Conservation (phyloP, 345 rosid genomes). For the Ceriops tagal region DNA sequence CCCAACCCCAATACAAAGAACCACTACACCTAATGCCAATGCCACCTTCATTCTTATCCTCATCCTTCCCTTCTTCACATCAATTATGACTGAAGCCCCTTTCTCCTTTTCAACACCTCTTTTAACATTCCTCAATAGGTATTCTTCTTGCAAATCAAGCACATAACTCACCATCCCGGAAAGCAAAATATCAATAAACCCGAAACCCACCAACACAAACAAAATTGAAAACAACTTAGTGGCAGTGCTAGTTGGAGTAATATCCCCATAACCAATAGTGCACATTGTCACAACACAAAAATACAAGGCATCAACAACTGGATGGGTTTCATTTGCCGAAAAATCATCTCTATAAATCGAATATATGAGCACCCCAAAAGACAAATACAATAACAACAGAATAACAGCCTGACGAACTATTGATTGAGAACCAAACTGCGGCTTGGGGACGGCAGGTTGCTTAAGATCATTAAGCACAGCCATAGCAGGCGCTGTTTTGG, state of each 20-base stretch:
- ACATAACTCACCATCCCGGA: constrained; percentile 79
- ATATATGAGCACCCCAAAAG: constrained; percentile 67
- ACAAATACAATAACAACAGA: constrained; percentile 53
- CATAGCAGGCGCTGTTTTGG: constrained; percentile 84
- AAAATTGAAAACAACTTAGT: constrained; percentile 80
- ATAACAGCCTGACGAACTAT: constrained; percentile 54
- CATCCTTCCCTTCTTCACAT: constrained; percentile 91
- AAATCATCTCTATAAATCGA: constrained; percentile 54
- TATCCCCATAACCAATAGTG: constrained; percentile 93
- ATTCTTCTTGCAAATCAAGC: constrained; percentile 84
- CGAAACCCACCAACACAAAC: constrained; percentile 88
- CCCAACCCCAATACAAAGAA: constrained; percentile 79
- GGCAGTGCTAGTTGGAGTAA: constrained; percentile 49
- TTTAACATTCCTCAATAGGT: constrained; percentile 59
- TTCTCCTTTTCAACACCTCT: constrained; percentile 35
- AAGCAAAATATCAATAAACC: constrained; percentile 69
- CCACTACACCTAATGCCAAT: constrained; percentile 80
- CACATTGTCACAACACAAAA: constrained; percentile 95
- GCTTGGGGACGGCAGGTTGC: constrained; percentile 34
- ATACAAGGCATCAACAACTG: constrained; percentile 83
- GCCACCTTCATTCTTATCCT: constrained; percentile 95
- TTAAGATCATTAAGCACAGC: constrained; percentile 51
- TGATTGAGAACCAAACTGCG: constrained; percentile 47
- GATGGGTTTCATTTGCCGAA: constrained; percentile 57
- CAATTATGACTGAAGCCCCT: constrained; percentile 54